A percentile compares a stretch with the other conserved stretches of the same genome.
phyloP scores from a whole-genome alignment of 2,329 filamentous ascomycete genomes.

The Penicillium thymicola region DNA sequence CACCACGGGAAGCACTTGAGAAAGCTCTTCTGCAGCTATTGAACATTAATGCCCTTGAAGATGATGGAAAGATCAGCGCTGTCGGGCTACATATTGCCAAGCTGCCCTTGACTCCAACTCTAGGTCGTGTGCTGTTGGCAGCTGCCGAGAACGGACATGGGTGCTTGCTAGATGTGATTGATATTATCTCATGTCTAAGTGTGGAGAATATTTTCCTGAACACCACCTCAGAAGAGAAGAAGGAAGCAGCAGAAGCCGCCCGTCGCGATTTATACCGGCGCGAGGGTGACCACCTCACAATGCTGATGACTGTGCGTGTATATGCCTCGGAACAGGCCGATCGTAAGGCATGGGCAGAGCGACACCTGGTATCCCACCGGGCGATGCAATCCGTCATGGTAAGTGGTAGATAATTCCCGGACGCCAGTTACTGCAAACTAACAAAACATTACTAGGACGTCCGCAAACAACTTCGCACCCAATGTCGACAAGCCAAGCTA shows the following conservation, averaged over 20 bases:
- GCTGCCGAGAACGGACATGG: conserved; percentile 67
- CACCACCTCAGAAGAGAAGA: conserved; percentile 57
- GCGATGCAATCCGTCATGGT: conserved; percentile 65
- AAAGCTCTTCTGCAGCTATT: conserved; percentile 79
- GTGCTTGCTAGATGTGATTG: conserved; percentile 78
- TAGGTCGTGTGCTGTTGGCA: conserved; percentile 79
- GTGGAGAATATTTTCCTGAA: conserved; percentile 64
- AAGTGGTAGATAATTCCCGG: conserved; percentile 4
- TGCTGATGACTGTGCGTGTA: conserved; percentile 58
- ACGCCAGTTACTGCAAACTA: not conserved
- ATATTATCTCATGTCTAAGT: conserved; percentile 69
- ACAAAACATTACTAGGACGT: conserved; percentile 46
- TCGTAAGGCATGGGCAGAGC: conserved; percentile 58
- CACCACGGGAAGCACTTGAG: conserved; percentile 72
- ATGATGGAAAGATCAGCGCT: conserved; percentile 69
- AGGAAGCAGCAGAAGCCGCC: conserved; percentile 56
- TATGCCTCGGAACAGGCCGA: conserved; percentile 58
- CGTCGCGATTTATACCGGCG: conserved; percentile 56
- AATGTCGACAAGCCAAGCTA: conserved; percentile 51
- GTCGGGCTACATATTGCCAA: conserved; percentile 74
- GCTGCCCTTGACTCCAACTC: conserved; percentile 76
- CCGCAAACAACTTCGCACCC: conserved; percentile 58
- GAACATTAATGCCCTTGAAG: conserved; percentile 70
- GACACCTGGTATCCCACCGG: conserved; percentile 58
- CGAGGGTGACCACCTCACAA: conserved; percentile 63